Conservation (phyloP, 192 early-diverging fungal species). For the Pilobolus umbonatus region DNA sequence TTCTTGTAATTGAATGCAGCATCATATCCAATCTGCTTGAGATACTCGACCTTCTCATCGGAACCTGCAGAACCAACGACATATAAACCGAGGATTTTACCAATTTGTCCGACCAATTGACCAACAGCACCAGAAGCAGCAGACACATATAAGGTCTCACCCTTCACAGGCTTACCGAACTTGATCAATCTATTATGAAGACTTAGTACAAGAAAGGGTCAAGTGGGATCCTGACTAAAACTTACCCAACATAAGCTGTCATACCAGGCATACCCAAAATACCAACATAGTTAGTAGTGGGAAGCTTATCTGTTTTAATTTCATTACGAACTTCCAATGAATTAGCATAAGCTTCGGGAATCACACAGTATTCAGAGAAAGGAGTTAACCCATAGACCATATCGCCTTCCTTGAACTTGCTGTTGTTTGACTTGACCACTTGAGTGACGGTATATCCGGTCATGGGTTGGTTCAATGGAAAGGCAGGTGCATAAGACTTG, state of each 20-base stretch:
- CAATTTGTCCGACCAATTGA: slow-evolving; percentile 72
- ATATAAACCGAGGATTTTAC: slow-evolving; percentile 65
- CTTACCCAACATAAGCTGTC: slow-evolving; percentile 63
- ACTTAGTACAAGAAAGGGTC: slow-evolving; percentile 11
- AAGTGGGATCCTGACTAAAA: neutral
- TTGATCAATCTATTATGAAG: slow-evolving; percentile 41
- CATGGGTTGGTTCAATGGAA: slow-evolving; percentile 59
- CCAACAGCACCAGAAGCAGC: slow-evolving; percentile 74
- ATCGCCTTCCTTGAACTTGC: slow-evolving; percentile 57
- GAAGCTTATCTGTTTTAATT: slow-evolving; percentile 37
- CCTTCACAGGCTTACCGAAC: slow-evolving; percentile 67
- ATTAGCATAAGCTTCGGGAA: slow-evolving; percentile 30
- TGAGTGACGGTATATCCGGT: slow-evolving; percentile 53
- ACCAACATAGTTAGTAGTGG: slow-evolving; percentile 56
- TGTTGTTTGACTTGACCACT: slow-evolving; percentile 61
- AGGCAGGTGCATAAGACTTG: slow-evolving; percentile 43
- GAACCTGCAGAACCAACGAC: slow-evolving; percentile 83
- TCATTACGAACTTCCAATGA: slow-evolving; percentile 33
- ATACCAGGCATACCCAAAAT: slow-evolving; percentile 78
- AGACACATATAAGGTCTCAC: slow-evolving; percentile 80
- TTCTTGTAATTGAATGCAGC: slow-evolving; percentile 94
- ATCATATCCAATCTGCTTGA: slow-evolving; percentile 69
- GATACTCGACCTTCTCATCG: slow-evolving; percentile 75
- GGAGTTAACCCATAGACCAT: slow-evolving; percentile 49
- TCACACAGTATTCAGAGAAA: slow-evolving; percentile 55